Evolutionary conservation across 768 basidiomycete species (phyloP), one percentile per base, ranked within the genome.

Genomic region (Panus rudis): DNA sequence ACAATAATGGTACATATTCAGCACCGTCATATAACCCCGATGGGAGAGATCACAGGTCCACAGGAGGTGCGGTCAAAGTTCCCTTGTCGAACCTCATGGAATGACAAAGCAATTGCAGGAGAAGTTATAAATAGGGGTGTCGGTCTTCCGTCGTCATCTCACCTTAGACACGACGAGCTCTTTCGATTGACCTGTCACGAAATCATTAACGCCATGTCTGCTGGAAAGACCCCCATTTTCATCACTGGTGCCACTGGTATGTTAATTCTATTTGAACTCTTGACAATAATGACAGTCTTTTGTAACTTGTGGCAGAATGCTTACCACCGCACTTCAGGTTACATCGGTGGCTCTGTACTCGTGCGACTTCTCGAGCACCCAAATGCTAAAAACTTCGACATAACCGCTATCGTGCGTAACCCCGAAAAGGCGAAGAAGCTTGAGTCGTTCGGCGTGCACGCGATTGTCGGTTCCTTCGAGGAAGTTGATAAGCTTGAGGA

Each of bases 321-420:
- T n/a, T n/a, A n/a, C n/a, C n/a, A n/a, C n/a, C n/a, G n/a, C n/a
- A n/a, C n/a, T n/a, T n/a, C 28, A 30, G 28, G 28, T n/a, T 30
- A 30, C 28, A 30, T 30, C 28, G 28, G 28, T 14, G 33, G 8
- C 21, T 67, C 72, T 2, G 73, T 78, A 21, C 64, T 80, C 4
- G 46, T 63, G 2, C 67, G 63, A 26, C 61, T 79, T 11, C 62
- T 79, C 42, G 54, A 59, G 20, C 72, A 77, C 48, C 64, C 69
- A 10, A 62, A 61, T 20, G 52, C 63, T 1, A 59, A 65, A 41
- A 63, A 61, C 10, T 71, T 75, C 52, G 54, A 67, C 2, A 67
- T 72, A 44, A 73, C 69, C 1, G 61, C 60, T 19, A 68, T 79
- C 16, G 68, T 75, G 4, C 69, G 75, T 39, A 66, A 65, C 17